Percentiles rank a stretch among this genome's conserved stretches.
Evolutionary conservation across 2,329 filamentous ascomycete genomes (phyloP).

Genomic region (Beauveria caledonica): DNA sequence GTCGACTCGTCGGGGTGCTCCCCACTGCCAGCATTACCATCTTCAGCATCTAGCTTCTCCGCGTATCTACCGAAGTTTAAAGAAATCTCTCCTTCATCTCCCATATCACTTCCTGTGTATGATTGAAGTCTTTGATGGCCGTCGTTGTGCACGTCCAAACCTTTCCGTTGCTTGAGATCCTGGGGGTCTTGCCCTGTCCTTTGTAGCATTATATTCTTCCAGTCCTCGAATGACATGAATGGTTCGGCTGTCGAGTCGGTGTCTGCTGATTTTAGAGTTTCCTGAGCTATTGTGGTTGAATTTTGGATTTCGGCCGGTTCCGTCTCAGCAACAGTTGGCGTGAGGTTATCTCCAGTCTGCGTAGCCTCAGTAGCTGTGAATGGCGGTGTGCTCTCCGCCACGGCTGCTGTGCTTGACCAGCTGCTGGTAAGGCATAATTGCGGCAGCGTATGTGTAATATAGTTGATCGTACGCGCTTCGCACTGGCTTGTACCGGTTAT

Average conservation of each 20-base stretch:
- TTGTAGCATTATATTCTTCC: constrained; percentile 89
- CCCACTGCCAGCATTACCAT: constrained; percentile 14
- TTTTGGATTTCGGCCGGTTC: neutral
- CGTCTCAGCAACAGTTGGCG: neutral
- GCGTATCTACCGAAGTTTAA: constrained; percentile 37
- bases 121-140: constrained; percentile 44
- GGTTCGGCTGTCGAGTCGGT: constrained; percentile 29
- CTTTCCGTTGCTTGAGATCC: constrained; percentile 56
- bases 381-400: constrained; percentile 15
- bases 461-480: constrained; percentile 63
- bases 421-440: constrained; percentile 66
- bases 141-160: constrained; percentile 37
- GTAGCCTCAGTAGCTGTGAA: constrained; percentile 9
- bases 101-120: constrained; percentile 63
- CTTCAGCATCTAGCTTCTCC: constrained; percentile 14
- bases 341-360: neutral
- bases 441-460: constrained; percentile 69
- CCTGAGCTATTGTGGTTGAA: neutral
- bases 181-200: constrained; percentile 69
- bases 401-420: constrained; percentile 34
- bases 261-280: neutral
- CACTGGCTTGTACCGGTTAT: constrained; percentile 25
- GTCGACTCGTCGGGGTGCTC: constrained; percentile 27
- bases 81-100: constrained; percentile 79
- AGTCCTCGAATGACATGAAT: constrained; percentile 96